Evolutionary conservation across 352 stramenopile species (phyloP), one percentile per base, ranked within the genome.

Genomic region (Globisporangium iwayamae): DNA sequence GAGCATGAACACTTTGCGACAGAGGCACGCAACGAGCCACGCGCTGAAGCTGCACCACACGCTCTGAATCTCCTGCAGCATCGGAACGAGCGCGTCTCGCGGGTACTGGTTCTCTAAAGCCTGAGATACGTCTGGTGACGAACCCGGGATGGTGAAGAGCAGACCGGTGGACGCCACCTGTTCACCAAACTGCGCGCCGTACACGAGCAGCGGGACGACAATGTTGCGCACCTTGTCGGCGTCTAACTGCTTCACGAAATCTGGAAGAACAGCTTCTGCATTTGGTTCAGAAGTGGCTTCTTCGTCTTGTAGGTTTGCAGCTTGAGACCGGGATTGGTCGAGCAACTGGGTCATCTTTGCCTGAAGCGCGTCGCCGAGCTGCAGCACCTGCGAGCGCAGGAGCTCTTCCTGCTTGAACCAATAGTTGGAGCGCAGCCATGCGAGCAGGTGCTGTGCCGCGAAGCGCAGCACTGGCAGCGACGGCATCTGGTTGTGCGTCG

Each of bases 401-500:
- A 76, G 58, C 1, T 77, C 68, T 43, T 89, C 81, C 62, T 97
- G 80, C 56, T 77, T 75, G 60, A 67, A 71, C 94, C 94, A 98
- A 73, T 97, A 98, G 47, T 94, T 89, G 1, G 70, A 66, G 32
- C 81, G 78, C 61, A 97, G 85, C 78, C 93, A 98, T 41, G 87
- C 78, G 43, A 98, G 72, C 53, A 97, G 68, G 59, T 97, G 94
- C 20, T 85, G 73, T 4, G 90, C 79, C 18, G 89, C 90, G 28
- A 98, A 87, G 32, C 90, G 83, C 18, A 98, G 80, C 39, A 97
- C 81, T 5, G 85, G 75, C 7, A 98, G 70, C 43, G 89, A 90
- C n/a, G 94, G 94, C 48, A 98, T 69, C 55, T 96, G 84, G 73
- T 97, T 97, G 68, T 98, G 94, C 18, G 91, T 96, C 25, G 91